Evolutionary conservation across 2,329 filamentous ascomycete genomes (phyloP), one percentile per base, ranked within the genome.

Genomic region (Aspergillus novoparasiticus): DNA sequence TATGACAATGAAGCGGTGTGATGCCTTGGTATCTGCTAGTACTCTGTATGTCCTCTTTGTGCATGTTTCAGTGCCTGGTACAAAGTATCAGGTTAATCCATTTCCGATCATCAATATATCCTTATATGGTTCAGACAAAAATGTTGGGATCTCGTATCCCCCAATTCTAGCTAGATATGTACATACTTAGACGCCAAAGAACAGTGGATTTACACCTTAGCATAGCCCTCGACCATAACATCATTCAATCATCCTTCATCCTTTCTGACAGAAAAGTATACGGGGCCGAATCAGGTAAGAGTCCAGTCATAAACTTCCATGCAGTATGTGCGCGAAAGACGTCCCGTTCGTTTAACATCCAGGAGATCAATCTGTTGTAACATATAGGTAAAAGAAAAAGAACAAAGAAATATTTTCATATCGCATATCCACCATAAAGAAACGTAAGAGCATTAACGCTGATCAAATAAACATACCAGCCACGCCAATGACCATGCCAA

Each of bases 401-500:
- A 48, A 34, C 26, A 57, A 57, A 57, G 12, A 23, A 39, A 9
- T 39, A 34, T 55, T 36, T 39, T 55, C 51, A 21, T 55, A 55
- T 36, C 51, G 51, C 51, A 55, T 60, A 59, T 55, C 36, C 41
- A 32, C 55, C n/a, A 39, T 55, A 12, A 55, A 59, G 23, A 50
- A 61, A 28, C 4, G 34, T 39, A 57, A 45, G 21, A 39, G 16
- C 57, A 45, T 51, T 8, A 45, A 19, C 54, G 64, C n/a, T 26
- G 8, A 39, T 79, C 69, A 80, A 67, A 79, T 72, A 68, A 80
- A 74, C 71, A 80, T 75, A 1, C 82, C 82, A 4, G 80, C 79
- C 65, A 83, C 73, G 0, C 82, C 83, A 64, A 84, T 76, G 50
- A 75, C 72, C 19, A 81, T 60, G 8, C 80, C 81, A 10, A 79